Conservation (phyloP, 1,284 basidiomycete genomes). For the Cryptococcus sp. region DNA sequence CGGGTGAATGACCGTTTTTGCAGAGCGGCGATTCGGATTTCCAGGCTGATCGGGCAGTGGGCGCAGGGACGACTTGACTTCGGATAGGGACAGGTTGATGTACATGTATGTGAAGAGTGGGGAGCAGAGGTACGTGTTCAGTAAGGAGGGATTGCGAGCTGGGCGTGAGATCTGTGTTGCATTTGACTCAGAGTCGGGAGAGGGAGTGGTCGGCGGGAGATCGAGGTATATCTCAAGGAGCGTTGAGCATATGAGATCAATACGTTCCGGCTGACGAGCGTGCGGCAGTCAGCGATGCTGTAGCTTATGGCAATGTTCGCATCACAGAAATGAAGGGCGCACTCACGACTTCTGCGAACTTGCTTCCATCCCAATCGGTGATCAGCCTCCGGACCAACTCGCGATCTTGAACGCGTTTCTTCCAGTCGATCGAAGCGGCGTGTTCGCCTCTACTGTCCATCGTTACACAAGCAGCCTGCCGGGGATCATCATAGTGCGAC, state of each 20-base stretch:
- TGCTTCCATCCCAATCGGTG: constrained; percentile 21
- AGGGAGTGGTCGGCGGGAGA: constrained; percentile 17
- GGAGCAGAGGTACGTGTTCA: constrained; percentile 26
- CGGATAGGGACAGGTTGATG: constrained; percentile 15
- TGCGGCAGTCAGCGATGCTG: neutral
- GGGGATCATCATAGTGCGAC: constrained; percentile 41
- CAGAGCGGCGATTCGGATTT: constrained; percentile 15
- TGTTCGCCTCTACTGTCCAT: constrained; percentile 3
- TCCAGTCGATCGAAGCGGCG: constrained; percentile 29
- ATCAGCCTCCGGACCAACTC: constrained; percentile 32
- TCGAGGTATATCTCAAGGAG: constrained; percentile 40
- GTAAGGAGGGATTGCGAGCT: constrained; percentile 17
- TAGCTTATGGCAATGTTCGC: neutral
- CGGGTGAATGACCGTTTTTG: constrained; percentile 20
- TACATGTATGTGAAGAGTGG: constrained; percentile 28
- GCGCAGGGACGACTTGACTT: constrained; percentile 14
- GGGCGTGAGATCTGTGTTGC: constrained; percentile 9
- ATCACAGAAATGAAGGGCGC: neutral
- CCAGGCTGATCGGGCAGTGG: constrained; percentile 19
- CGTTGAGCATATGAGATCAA: constrained; percentile 30
- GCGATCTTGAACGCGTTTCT: constrained; percentile 30
- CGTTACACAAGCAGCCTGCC: constrained; percentile 3
- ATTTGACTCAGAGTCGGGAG: constrained; percentile 1
- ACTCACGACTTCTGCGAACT: constrained; percentile 28
- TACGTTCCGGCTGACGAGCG: constrained; percentile 14